Base-by-base conservation (phyloP, 306 rosid species). In the Begonia peltatifolia region DNA sequence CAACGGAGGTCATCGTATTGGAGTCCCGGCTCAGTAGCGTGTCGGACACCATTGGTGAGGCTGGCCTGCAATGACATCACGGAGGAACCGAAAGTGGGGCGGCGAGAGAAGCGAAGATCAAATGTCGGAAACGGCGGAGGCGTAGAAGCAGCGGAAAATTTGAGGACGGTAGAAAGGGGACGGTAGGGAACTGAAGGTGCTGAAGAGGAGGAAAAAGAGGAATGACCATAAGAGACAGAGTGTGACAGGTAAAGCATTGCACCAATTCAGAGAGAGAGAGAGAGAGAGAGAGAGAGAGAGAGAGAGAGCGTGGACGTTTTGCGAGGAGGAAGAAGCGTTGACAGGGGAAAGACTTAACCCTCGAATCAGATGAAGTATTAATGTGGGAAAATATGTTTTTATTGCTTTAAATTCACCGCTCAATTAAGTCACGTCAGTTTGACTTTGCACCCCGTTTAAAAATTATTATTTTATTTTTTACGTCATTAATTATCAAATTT, bases 191-290 rank as follows among this genome's bases (percentile, higher is more conserved):
- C 11, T 11, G 57, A 6, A 50, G 61, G 54, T 56, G 14, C 36
- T 3, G 62, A 61, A 67, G 14, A 14, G 10, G 20, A 44, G 56
- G 17, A 42, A 22, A 17, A 50, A 17, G 41, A 2, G 10, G 52
- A 58, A 66, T 64, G 47, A 53, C 41, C 30, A 12, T 56, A 63
- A 48, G 74, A 60, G 13, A 53, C 47, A 48, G 64, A 46, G 35
- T 17, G 68, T 8, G 54, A 54, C 53, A 64, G 79, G 4, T 74
- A 64, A 11, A 73, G 59, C 87, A 76, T 77, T 53, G 70, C 52
- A 20, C 38, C 38, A 30, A 30, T 30, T 5, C 6, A 8, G 41
- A 47, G 25, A 6, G 30, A 48, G 50, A 36, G 51, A 42, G 48
- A 30, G 30, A 14, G 9, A 53, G 41, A 51, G 18, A 17, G 18